phyloP scores from a whole-genome alignment of 2,329 filamentous ascomycete species.

The Colletotrichum simmondsii region DNA sequence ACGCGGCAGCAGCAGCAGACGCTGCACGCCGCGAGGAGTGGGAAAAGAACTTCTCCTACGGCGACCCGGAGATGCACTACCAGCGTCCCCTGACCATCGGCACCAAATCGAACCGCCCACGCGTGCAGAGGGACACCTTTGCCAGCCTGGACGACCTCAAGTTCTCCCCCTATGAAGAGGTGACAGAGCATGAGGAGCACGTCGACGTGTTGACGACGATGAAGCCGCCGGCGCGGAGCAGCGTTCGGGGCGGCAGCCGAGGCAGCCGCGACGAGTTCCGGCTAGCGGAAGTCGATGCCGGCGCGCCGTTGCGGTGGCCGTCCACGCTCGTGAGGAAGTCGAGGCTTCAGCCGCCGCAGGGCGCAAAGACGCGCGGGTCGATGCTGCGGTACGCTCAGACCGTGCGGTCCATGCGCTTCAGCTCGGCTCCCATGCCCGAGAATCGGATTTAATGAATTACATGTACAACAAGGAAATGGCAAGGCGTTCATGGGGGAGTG shows the following conservation, averaged over 20 bases:
- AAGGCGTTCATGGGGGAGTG: background rate
- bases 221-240: background rate
- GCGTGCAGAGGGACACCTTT: slow-evolving; percentile 11
- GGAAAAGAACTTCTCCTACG: slow-evolving; percentile 30
- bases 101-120: slow-evolving; percentile 26
- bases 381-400: background rate
- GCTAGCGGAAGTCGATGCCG: slow-evolving; percentile 18
- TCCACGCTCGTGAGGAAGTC: slow-evolving; percentile 14
- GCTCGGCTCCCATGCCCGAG: background rate
- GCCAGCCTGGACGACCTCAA: slow-evolving; percentile 11
- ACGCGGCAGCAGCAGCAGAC: slow-evolving; percentile 4
- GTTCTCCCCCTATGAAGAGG: background rate
- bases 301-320: slow-evolving; percentile 14
- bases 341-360: slow-evolving; percentile 16
- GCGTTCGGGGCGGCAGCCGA: background rate
- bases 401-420: background rate
- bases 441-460: slow-evolving; percentile 2
- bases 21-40: slow-evolving; percentile 17
- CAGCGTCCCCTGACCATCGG: slow-evolving; percentile 37
- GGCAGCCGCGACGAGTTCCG: slow-evolving; percentile 10
- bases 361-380: background rate
- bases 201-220: background rate
- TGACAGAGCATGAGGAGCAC: slow-evolving; percentile 14
- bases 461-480: background rate
- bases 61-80: slow-evolving; percentile 9